A percentile compares a stretch with the other conserved stretches of the same genome.
Evolutionary conservation across 108 stramenopile genomes (phyloP).

Genomic region (Craspedostauros australis): DNA sequence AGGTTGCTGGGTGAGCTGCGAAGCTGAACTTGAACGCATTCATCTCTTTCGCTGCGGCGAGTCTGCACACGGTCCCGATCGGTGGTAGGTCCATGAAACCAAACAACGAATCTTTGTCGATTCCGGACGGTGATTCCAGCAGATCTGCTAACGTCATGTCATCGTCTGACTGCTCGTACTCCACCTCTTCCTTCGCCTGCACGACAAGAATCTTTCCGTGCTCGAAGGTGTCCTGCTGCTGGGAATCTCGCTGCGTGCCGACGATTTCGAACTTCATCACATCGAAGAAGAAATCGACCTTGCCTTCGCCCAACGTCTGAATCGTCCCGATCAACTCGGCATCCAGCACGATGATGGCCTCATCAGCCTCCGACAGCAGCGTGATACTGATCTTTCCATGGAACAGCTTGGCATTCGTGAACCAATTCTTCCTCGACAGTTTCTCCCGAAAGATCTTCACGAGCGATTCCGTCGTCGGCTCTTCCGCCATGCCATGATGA

Average conservation of each 20-base stretch:
- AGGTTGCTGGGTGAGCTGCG: conserved; percentile 63
- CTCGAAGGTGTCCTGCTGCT: conserved; percentile 12
- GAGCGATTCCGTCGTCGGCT: neutral
- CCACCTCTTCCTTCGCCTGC: conserved; percentile 4
- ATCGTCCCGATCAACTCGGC: conserved; percentile 31
- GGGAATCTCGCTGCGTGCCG: conserved; percentile 16
- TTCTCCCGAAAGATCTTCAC: too few species aligned
- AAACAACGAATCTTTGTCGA: too few species aligned
- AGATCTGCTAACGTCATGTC: too few species aligned
- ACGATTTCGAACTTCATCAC: conserved; percentile 45
- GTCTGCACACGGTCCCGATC: conserved; percentile 50
- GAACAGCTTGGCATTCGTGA: conserved; percentile 25
- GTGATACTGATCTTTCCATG: conserved; percentile 21
- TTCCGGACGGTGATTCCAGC: conserved; percentile 5
- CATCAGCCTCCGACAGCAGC: conserved; percentile 14
- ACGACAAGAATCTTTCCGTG: conserved; percentile 15
- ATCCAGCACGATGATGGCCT: conserved; percentile 30
- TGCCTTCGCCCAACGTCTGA: conserved; percentile 43
- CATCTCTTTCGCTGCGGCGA: conserved; percentile 35
- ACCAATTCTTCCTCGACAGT: conserved; percentile 38
- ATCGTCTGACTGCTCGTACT: conserved; percentile 13
- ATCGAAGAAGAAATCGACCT: conserved; percentile 55
- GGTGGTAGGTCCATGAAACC: conserved; percentile 43
- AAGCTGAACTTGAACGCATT: conserved; percentile 38
- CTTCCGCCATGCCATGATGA: neutral